Evolutionary conservation across 164 flowering plant genomes (phyloP), one percentile per base, ranked within the genome.

Genomic region (Tetrastigma voinierianum): DNA sequence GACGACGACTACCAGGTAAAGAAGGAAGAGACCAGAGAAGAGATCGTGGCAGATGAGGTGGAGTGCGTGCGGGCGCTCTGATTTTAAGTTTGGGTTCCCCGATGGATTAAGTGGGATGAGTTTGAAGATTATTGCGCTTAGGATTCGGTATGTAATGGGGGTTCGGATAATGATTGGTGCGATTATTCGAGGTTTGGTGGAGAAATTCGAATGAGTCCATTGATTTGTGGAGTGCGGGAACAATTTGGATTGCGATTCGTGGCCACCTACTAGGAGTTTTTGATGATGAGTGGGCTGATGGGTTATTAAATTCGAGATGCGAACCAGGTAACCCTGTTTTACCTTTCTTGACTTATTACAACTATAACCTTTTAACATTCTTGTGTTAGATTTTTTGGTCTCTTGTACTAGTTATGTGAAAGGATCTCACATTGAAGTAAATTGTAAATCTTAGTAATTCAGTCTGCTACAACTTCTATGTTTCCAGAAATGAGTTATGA

Each of bases 131-230:
- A 85, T 48, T 78, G 72, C 51, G 61, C 66, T 90, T 46, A 80
- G 95, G 80, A 64, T 73, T 51, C 77, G 87, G 70, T 91, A 91
- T 57, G 81, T 85, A 61, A 76, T 76, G 84, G 98, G 97, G 21
- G 6, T 95, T 67, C 94, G 89, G 70, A 5, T 82, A 64, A 92
- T 90, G 91, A 68, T 95, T 49, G 80, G 86, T 72, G 65, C 97
- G n/a, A 95, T 60, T 87, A 90, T 47, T 71, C 83, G n/a, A 77
- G 88, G 87, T 58, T 66, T 95, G 76, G 97, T 90, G 52, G 87
- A 86, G 71, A 77, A 76, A 17, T 88, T 86, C 43, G 74, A 14
- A 96, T 71, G 7, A 84, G 70, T 54, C 90, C 89, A 2, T 48
- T 83, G 74, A 75, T 95, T 57, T 82, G 83, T 70, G 93, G 94